phyloP scores from a whole-genome alignment of 805 yeast species.

The Candida anglica region DNA sequence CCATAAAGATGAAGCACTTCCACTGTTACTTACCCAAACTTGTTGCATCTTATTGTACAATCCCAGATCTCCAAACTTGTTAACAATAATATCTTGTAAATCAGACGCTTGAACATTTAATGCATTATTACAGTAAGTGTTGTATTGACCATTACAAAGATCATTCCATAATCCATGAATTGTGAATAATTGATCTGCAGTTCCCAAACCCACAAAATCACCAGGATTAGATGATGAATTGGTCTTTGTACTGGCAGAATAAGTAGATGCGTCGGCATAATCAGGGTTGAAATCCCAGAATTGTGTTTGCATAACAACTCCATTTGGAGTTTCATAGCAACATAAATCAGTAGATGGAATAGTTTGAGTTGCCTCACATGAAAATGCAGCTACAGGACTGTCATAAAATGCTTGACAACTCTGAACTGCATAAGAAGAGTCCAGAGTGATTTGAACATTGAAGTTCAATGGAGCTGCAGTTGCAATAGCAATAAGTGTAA shows the following conservation, averaged over 20 bases:
- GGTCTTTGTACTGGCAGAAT: slow-evolving; percentile 6
- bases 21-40: slow-evolving; percentile 73
- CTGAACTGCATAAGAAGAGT: slow-evolving; percentile 9
- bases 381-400: slow-evolving; percentile 9
- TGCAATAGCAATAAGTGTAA: neutral
- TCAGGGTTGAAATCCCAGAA: slow-evolving; percentile 83
- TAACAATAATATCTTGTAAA: slow-evolving; percentile 32
- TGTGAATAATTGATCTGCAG: slow-evolving; percentile 69
- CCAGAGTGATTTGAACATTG: too few relatives aligned
- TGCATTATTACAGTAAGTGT: slow-evolving; percentile 69
- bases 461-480: neutral
- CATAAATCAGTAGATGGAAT: slow-evolving; percentile 5
- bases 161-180: slow-evolving; percentile 90
- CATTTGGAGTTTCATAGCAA: slow-evolving; percentile 34
- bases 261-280: slow-evolving; percentile 8
- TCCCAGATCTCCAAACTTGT: slow-evolving; percentile 42
- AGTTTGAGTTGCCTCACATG: slow-evolving; percentile 9
- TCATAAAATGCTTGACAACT: slow-evolving; percentile 12
- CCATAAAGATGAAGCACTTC: slow-evolving; percentile 73
- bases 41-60: slow-evolving; percentile 53
- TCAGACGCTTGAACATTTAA: slow-evolving; percentile 53
- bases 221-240: slow-evolving; percentile 1
- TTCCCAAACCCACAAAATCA: too few relatives aligned
- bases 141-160: slow-evolving; percentile 76
- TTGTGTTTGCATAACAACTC: slow-evolving; percentile 78